A percentile compares a stretch with the other conserved stretches of the same genome.
Evolutionary conservation across 768 basidiomycete species (phyloP).

Genomic region (Kwoniella sp.): DNA sequence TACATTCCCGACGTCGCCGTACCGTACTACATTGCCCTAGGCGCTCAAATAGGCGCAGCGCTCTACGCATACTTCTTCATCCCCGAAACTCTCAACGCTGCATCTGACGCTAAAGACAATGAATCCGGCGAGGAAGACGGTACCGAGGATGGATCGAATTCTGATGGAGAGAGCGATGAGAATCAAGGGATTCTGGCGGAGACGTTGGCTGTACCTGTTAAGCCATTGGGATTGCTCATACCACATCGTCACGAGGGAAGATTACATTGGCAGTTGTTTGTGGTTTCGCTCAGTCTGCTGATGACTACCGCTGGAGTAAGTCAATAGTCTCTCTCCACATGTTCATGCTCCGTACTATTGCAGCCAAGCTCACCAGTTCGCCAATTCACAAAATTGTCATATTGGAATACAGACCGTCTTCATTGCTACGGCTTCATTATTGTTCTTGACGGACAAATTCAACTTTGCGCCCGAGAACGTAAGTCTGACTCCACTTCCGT

Average conservation of each 20-base stretch:
- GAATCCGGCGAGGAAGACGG: slow-evolving; percentile 18
- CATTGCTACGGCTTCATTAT: slow-evolving; percentile 44
- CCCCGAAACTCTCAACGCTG: slow-evolving; percentile 34
- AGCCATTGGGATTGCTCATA: slow-evolving; percentile 38
- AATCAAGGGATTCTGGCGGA: slow-evolving; percentile 16
- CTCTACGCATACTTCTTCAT: slow-evolving; percentile 38
- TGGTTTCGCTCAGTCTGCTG: slow-evolving; percentile 43
- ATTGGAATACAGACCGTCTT: slow-evolving; percentile 51
- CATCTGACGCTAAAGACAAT: slow-evolving; percentile 8
- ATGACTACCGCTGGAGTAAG: slow-evolving; percentile 43
- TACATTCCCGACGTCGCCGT: slow-evolving; percentile 38
- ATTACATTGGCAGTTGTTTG: slow-evolving; percentile 37
- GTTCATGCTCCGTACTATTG: too few species aligned
- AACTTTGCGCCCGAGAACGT: slow-evolving; percentile 43
- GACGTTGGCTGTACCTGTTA: slow-evolving; percentile 36
- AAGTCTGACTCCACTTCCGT: too few species aligned
- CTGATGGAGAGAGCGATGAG: background rate
- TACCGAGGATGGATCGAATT: slow-evolving; percentile 1
- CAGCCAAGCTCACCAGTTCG: too few species aligned
- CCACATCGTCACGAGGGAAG: slow-evolving; percentile 38
- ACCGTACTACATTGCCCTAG: slow-evolving; percentile 47
- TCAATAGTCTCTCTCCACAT: background rate
- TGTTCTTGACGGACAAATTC: slow-evolving; percentile 51
- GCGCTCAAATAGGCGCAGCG: slow-evolving; percentile 34
- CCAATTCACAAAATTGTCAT: too few species aligned